Conservation (phyloP, 2,329 filamentous ascomycete species). For the Amylocarpus encephaloides region DNA sequence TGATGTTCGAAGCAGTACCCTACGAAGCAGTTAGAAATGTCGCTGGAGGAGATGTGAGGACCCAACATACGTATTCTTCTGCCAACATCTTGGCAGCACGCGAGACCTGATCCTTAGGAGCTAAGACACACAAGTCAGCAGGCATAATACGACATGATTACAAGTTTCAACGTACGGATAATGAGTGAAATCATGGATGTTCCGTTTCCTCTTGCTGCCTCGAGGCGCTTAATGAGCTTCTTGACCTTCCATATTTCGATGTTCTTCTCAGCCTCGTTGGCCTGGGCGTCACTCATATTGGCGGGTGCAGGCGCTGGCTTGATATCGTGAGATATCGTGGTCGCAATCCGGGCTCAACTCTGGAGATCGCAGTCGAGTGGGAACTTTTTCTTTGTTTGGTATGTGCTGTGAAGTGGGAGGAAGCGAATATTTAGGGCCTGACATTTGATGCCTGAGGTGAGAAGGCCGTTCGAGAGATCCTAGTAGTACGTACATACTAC, state of each 20-base stretch:
- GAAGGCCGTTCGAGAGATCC: too few species aligned
- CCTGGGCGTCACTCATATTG: slow-evolving; percentile 82
- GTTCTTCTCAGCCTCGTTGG: slow-evolving; percentile 97
- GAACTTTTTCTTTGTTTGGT: slow-evolving; percentile 10
- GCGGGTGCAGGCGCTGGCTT: slow-evolving; percentile 20
- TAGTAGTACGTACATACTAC: too few species aligned
- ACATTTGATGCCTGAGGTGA: too few species aligned
- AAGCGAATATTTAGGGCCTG: too few species aligned
- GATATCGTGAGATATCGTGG: slow-evolving; percentile 13
- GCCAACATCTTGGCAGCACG: slow-evolving; percentile 98
- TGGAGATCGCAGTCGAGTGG: slow-evolving; percentile 18
- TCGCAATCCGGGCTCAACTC: slow-evolving; percentile 19
- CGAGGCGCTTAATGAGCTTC: slow-evolving; percentile 98
- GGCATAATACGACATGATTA: slow-evolving; percentile 18
- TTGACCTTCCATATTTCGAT: slow-evolving; percentile 95
- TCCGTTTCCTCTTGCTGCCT: slow-evolving; percentile 94
- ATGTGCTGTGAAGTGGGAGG: slow-evolving; percentile 11
- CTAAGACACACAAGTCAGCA: slow-evolving; percentile 38
- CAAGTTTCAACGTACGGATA: slow-evolving; percentile 61
- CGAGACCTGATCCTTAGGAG: slow-evolving; percentile 96
- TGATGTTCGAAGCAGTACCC: slow-evolving; percentile 99
- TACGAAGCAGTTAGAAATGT: slow-evolving; percentile 33
- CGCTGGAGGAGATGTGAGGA: slow-evolving; percentile 1
- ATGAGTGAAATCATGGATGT: slow-evolving; percentile 99
- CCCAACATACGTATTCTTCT: slow-evolving; percentile 88